Conservation (phyloP, 257 asterid species). For the Avicennia marina region DNA sequence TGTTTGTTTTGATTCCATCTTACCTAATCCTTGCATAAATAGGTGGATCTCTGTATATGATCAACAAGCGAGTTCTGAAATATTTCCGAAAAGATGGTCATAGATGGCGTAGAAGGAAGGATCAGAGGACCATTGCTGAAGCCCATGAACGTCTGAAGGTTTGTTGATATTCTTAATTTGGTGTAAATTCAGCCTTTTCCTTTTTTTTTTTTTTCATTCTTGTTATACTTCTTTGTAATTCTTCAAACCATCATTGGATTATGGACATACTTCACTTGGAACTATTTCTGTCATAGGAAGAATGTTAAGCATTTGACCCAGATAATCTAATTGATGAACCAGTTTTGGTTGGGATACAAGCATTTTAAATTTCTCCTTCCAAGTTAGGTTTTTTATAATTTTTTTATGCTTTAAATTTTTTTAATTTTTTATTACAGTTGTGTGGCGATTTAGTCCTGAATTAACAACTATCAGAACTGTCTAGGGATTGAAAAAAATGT, state of each 20-base stretch:
- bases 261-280: too few species aligned
- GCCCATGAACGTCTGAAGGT: conserved; percentile 99
- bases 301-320: not conserved
- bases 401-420: not conserved
- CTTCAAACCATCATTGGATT: too few species aligned
- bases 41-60: conserved; percentile 85
- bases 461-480: too few species aligned
- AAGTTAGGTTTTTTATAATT: too few species aligned
- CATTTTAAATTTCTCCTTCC: too few species aligned
- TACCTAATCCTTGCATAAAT: conserved; percentile 17
- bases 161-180: not conserved
- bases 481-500: too few species aligned
- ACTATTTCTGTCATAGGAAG: too few species aligned
- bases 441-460: too few species aligned
- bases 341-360: not conserved
- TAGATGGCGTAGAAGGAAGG: conserved; percentile 88
- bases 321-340: too few species aligned
- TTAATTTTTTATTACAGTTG: too few species aligned
- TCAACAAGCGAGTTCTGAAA: conserved; percentile 75
- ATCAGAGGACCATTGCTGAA: conserved; percentile 87
- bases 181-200: not conserved
- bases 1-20: conserved; percentile 12
- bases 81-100: conserved; percentile 94
- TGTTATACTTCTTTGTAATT: too few species aligned
- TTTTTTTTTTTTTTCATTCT: too few species aligned